These are phyloP conservation scores for Endogone sp. DNA, from an alignment of 192 early-diverging fungal species.

Conservation along the genomic window DNA sequence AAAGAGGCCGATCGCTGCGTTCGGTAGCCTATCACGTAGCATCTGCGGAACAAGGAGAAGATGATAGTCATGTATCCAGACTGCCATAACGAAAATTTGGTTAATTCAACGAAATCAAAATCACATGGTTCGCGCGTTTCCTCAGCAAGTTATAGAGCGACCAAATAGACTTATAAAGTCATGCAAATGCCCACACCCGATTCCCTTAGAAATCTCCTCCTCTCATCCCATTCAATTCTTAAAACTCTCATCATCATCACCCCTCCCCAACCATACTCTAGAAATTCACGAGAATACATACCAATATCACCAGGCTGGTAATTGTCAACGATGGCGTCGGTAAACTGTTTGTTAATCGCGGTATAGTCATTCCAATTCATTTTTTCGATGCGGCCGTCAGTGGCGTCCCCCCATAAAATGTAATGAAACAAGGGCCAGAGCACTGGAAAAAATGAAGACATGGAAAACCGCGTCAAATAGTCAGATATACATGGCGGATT, in stretches of 20 bases:
- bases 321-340: conserved; percentile 61
- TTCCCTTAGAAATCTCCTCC: no score
- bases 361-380: conserved; percentile 78
- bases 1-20: conserved; percentile 89
- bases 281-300: conserved; percentile 39
- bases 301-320: conserved; percentile 79
- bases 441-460: no score
- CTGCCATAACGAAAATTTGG: conserved; percentile 40
- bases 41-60: conserved; percentile 87
- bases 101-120: no score
- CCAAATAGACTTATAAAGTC: no score
- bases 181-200: no score
- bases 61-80: conserved; percentile 99
- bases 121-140: no score
- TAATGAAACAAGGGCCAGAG: conserved; percentile 97
- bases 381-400: conserved; percentile 60
- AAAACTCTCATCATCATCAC: not conserved
- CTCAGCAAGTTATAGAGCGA: no score
- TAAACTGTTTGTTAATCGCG: conserved; percentile 76
- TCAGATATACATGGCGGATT: no score
- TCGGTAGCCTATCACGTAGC: conserved; percentile 73
- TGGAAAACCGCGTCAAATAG: no score
- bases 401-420: conserved; percentile 69
- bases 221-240: not conserved
- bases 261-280: no score